phyloP scores from a whole-genome alignment of 768 basidiomycete species.

The Chalciporus chontae region DNA sequence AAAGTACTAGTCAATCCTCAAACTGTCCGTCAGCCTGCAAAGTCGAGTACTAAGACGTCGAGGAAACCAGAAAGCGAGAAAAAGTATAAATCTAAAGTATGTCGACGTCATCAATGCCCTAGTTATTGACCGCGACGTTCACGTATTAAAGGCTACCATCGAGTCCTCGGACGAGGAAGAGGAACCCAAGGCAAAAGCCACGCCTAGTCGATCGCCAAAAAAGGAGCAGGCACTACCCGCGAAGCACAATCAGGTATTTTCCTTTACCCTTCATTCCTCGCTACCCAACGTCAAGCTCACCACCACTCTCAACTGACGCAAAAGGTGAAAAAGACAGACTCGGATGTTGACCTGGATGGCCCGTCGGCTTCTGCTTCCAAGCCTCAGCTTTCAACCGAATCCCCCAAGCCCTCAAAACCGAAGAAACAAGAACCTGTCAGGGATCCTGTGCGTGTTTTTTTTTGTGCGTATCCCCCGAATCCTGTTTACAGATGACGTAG shows the following conservation, averaged over 20 bases:
- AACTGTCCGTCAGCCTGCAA: conserved; percentile 7
- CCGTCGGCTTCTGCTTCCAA: conserved; percentile 12
- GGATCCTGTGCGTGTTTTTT: conserved; percentile 20
- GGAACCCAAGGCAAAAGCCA: conserved; percentile 1
- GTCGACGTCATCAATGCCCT: background rate
- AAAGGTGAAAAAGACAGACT: conserved; percentile 3
- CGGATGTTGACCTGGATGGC: conserved; percentile 14
- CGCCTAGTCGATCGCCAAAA: conserved; percentile 7
- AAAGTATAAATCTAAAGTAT: conserved; percentile 27
- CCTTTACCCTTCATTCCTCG: no score
- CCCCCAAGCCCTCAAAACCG: conserved; percentile 1
- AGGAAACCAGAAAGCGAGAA: conserved; percentile 20
- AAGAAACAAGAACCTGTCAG: conserved; percentile 5
- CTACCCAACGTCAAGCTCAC: no score
- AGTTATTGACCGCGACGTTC: background rate
- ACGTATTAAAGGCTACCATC: conserved; percentile 18
- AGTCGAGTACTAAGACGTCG: conserved; percentile 6
- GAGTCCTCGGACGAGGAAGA: conserved; percentile 30
- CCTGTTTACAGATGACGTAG: conserved; percentile 9
- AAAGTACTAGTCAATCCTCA: background rate
- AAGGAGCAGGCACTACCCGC: background rate
- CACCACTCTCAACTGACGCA: conserved; percentile 6
- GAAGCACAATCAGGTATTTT: no score
- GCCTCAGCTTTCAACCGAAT: background rate
- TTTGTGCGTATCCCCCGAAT: conserved; percentile 19